Percentiles rank a stretch among this genome's conserved stretches.
These are phyloP conservation scores for Eleusine indica DNA, from an alignment of 176 grass and related monocot genomes.

Conservation along the genomic window DNA sequence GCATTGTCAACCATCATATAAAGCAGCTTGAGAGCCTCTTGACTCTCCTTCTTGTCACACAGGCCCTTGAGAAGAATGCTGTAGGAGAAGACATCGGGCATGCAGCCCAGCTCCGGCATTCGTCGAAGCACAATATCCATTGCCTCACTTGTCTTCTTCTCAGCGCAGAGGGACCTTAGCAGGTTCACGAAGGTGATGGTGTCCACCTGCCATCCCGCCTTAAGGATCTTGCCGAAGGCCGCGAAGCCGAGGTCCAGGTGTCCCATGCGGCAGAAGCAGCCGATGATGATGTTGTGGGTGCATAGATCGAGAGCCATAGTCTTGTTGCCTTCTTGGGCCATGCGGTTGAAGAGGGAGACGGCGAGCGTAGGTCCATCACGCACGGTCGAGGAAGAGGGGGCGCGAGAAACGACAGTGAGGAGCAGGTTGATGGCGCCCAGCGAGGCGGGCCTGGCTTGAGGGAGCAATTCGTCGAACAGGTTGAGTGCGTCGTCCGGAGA, in stretches of 20 bases:
- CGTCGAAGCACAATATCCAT: background rate
- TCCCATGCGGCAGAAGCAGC: background rate
- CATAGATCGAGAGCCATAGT: background rate
- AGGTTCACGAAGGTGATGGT: background rate
- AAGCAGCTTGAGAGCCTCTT: conserved; percentile 32
- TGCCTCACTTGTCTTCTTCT: background rate
- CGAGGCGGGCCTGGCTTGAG: background rate
- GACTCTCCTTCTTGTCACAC: background rate
- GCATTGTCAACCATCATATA: conserved; percentile 27
- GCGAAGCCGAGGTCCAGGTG: background rate
- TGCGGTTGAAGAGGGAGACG: conserved; percentile 6
- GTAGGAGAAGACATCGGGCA: background rate
- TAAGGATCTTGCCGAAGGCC: background rate
- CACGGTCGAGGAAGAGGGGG: background rate
- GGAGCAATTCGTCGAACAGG: conserved; percentile 20
- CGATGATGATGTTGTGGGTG: background rate
- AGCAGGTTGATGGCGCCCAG: background rate
- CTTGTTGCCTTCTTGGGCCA: background rate
- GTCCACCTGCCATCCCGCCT: background rate
- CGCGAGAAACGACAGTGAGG: background rate
- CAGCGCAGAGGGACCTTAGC: background rate
- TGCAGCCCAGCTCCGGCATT: conserved; percentile 8
- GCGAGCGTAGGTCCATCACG: background rate
- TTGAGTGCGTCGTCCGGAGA: background rate
- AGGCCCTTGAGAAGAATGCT: conserved; percentile 29